These are phyloP conservation scores for Solanum chilense DNA, from an alignment of 257 asterid species.

Conservation along the genomic window DNA sequence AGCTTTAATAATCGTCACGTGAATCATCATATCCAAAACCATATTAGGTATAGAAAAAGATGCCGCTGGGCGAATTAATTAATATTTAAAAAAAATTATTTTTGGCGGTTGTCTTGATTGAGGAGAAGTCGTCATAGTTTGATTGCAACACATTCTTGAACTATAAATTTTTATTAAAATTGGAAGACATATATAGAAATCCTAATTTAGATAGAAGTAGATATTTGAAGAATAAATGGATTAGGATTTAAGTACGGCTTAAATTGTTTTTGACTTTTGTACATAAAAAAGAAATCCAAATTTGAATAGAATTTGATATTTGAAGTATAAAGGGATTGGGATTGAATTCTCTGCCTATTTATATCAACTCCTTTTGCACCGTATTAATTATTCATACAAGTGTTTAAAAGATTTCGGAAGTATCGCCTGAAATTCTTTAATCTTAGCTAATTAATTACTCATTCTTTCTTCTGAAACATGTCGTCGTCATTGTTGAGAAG, in stretches of 20 bases:
- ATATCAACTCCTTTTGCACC: not conserved
- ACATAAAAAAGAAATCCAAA: too few species aligned
- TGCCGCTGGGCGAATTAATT: not conserved
- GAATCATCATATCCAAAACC: not conserved
- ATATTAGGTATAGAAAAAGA: not conserved
- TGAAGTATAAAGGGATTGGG: not conserved
- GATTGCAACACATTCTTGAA: too few species aligned
- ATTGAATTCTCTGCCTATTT: not conserved
- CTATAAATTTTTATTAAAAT: too few species aligned
- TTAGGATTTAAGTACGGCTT: too few species aligned
- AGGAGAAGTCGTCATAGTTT: too few species aligned
- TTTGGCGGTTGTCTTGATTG: too few species aligned
- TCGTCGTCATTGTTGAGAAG: accelerated
- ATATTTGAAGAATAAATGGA: too few species aligned
- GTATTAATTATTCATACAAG: not conserved
- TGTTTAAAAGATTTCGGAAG: not conserved
- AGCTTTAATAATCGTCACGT: not conserved
- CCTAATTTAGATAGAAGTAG: not conserved
- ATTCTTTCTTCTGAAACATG: not conserved
- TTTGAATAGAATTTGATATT: not conserved
- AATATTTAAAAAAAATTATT: too few species aligned
- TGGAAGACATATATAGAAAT: too few species aligned
- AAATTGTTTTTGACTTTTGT: too few species aligned
- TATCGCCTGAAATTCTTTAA: too few species aligned
- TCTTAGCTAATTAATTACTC: not conserved